phyloP scores from a whole-genome alignment of 257 asterid genomes.

The Capsicum baccatum region DNA sequence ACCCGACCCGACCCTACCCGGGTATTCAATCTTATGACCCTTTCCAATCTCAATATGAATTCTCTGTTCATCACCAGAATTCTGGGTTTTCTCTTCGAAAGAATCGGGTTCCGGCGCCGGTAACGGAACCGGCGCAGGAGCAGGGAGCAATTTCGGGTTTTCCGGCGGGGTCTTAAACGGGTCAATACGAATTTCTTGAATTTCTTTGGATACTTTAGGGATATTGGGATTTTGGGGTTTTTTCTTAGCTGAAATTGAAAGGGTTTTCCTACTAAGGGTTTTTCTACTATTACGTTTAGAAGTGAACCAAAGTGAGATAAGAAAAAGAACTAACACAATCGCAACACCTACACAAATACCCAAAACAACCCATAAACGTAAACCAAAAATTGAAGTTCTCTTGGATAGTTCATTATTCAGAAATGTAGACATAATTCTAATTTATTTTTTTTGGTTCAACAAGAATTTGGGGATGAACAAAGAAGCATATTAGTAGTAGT shows the following conservation, averaged over 20 bases:
- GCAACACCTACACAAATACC: conserved; percentile 93
- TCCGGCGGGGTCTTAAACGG: conserved; percentile 47
- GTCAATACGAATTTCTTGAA: conserved; percentile 72
- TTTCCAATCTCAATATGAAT: conserved; percentile 66
- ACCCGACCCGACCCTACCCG: conserved; percentile 50
- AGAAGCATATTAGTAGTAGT: background rate
- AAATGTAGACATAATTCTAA: conserved; percentile 55
- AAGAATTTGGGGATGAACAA: conserved; percentile 20
- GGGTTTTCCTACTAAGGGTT: conserved; percentile 38
- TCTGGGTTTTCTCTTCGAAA: conserved; percentile 32
- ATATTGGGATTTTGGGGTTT: conserved; percentile 48
- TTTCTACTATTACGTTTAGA: conserved; percentile 50
- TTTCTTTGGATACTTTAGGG: conserved; percentile 74
- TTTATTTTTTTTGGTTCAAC: background rate
- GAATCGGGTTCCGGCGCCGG: conserved; percentile 53
- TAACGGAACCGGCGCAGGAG: conserved; percentile 43
- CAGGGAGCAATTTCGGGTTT: conserved; percentile 39
- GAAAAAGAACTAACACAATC: conserved; percentile 64
- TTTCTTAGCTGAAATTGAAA: conserved; percentile 32
- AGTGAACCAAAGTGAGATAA: conserved; percentile 79
- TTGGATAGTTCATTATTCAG: conserved; percentile 64
- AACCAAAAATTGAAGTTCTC: conserved; percentile 75
- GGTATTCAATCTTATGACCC: conserved; percentile 57
- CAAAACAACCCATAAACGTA: conserved; percentile 76
- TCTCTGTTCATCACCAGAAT: conserved; percentile 44